Base-by-base conservation (phyloP, 768 basidiomycete genomes). In the Panaeolus papilionaceus region DNA sequence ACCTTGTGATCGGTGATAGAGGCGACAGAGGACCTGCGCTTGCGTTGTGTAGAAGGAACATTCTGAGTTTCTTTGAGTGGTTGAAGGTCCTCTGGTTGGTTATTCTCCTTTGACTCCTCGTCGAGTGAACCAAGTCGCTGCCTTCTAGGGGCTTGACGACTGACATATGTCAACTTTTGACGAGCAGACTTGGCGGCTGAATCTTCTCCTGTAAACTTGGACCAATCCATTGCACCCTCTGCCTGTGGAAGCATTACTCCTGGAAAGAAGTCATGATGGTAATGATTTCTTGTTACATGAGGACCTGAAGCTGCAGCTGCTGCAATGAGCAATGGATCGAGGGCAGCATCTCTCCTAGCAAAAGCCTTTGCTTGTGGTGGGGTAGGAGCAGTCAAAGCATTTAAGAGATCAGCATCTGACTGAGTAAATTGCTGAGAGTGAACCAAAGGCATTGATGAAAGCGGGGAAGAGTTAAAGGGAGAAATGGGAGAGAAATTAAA, bases 201-300 rank as follows among this genome's bases (percentile, higher is more conserved):
- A 49, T 84, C 84, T 62, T 84, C 84, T 0, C 81, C 80, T 61
- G 79, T 78, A 76, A 83, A 88, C 71, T 85, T 88, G 44, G 86
- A 81, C 87, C 86, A 88, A 73, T 89, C 87, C 80, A 83, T 85
- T 12, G 83, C 77, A 10, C 83, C 85, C 71, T 89, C 86, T 12
- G 83, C 80, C 66, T 81, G 81, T 38, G 83, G 85, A 47, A 86
- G 79, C 74, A 82, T 82, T 37, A 86, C 83, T 0, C 84, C 85
- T 0, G 91, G 90, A 71, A 89, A 89, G 77, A 91, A 88, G 72
- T 92, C 91, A 76, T 96, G 95, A 62, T 90, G 86, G 74, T 92
- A 93, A 76, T 96, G 95, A 72, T 95, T 93, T 54, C 93, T 85
- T 44, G 95, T 95, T 65, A 92, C 84, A 69, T 93, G 87, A 10